Base-by-base conservation (phyloP, 371 early-diverging fungal species). In the Syncephalastrum monosporum region DNA sequence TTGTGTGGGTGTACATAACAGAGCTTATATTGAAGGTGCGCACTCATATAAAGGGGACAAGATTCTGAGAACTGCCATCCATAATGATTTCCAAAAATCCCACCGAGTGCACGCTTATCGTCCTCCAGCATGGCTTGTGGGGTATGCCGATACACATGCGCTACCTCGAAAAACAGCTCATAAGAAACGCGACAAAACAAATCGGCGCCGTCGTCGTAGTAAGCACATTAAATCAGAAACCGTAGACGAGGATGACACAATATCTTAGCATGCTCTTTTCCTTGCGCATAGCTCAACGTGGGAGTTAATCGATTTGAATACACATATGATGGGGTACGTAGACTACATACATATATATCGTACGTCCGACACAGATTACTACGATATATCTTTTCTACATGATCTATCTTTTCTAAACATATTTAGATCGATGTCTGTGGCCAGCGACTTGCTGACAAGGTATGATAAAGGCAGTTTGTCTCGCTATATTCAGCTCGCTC, bases 81-180 rank as follows among this genome's bases (percentile, higher is more conserved):
- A 33, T 5, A 33, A 33, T 33, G 38, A 33, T 10, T 33, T 33
- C 10, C 10, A 5, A 33, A 2, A 33, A 33, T 5, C 5, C 38
- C 38, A 33, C 38, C 38, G 38, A 33, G 12, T 33, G 65, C 16
- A 61, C 67, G 2, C 56, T 76, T 7, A 48, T 86, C 10, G 86
- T 88, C 14, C 54, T 84, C 4, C 78, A 79, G 29, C 85, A 86
- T 70, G 89, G 91, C 0, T 66, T 88, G 42, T 88, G 88, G 88
- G 91, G 91, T 7, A 75, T 73, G 33, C 69, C 69, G 10, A 50
- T 41, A 3, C 89, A 89, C 56, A 70, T 91, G 72, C 42, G 61
- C 0, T 79, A 63, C 59, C 59, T 88, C 53, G 64, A 69, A 19
- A 58, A 63, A 3, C 47, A 72, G 41, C 57, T 88, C 16, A 10